These are phyloP conservation scores for Nevesoporus exiguus DNA, from an alignment of 768 basidiomycete genomes.

Conservation along the genomic window DNA sequence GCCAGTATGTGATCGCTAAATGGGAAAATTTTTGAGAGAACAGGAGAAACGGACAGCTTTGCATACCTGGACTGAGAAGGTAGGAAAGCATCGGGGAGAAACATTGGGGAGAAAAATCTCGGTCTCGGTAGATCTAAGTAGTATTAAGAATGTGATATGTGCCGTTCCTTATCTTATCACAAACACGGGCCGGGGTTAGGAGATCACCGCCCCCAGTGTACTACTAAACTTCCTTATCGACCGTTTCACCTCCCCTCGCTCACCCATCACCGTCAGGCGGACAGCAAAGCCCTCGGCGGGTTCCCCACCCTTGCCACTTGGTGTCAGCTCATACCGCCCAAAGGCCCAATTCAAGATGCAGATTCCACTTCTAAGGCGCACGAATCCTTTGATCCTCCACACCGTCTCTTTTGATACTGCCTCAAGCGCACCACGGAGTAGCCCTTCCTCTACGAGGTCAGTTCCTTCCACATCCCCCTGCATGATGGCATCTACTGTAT, in stretches of 20 bases:
- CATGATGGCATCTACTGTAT: not conserved
- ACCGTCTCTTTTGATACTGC: constrained; percentile 62
- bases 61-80: constrained; percentile 29
- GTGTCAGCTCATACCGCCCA: constrained; percentile 71
- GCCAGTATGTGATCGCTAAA: constrained; percentile 60
- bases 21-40: not conserved
- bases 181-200: constrained; percentile 14
- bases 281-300: constrained; percentile 37
- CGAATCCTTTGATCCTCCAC: constrained; percentile 87
- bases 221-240: constrained; percentile 53
- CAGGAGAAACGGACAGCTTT: not conserved
- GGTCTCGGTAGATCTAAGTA: constrained; percentile 5
- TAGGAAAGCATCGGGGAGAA: constrained; percentile 31
- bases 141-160: constrained; percentile 8
- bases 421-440: constrained; percentile 46
- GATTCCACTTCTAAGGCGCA: constrained; percentile 44
- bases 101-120: constrained; percentile 9
- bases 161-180: constrained; percentile 14
- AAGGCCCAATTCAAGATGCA: constrained; percentile 92
- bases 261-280: constrained; percentile 87
- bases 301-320: constrained; percentile 26
- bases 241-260: constrained; percentile 71
- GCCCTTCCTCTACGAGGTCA: constrained; percentile 33
- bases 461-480: constrained; percentile 8
- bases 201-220: constrained; percentile 37